Percentiles rank a stretch among this genome's conserved stretches.
Evolutionary conservation across 495 filamentous ascomycete genomes (phyloP).

Genomic region (Aspergillus panamensis): DNA sequence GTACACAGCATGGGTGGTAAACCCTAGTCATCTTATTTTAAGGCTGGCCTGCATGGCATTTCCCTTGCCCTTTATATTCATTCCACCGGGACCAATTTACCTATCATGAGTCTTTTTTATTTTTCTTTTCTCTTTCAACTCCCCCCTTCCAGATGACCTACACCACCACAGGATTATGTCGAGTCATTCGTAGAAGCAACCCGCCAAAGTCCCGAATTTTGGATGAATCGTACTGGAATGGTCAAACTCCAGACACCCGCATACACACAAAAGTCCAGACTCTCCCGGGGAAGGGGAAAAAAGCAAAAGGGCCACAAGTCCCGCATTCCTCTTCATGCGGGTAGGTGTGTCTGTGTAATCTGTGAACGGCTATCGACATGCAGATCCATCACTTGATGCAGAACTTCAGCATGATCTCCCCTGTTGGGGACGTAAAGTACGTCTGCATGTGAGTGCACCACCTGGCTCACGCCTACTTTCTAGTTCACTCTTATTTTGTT

Average conservation of each 20-base stretch:
- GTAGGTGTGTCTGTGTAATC: conserved; percentile 7
- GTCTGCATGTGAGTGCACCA: not conserved
- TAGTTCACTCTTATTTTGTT: too few relatives aligned
- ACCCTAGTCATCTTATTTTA: not conserved
- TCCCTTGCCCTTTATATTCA: not conserved
- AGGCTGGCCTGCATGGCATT: not conserved
- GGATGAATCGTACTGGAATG: not conserved
- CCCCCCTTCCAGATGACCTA: not conserved
- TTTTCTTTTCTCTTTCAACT: not conserved
- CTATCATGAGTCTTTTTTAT: not conserved
- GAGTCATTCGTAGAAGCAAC: not conserved
- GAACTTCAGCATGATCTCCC: not conserved
- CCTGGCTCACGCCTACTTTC: too few relatives aligned
- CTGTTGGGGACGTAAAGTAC: not conserved
- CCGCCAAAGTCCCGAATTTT: not conserved
- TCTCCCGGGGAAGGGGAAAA: not conserved
- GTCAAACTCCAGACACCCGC: not conserved
- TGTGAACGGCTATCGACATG: conserved; percentile 10
- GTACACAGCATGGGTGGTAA: not conserved
- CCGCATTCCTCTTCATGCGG: conserved; percentile 18
- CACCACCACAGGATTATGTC: not conserved
- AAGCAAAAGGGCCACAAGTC: conserved; percentile 8
- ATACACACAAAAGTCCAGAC: not conserved
- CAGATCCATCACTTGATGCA: not conserved
- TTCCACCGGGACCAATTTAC: not conserved